Base-by-base conservation (phyloP, 2,329 filamentous ascomycete species). In the Aureobasidium sp. region DNA sequence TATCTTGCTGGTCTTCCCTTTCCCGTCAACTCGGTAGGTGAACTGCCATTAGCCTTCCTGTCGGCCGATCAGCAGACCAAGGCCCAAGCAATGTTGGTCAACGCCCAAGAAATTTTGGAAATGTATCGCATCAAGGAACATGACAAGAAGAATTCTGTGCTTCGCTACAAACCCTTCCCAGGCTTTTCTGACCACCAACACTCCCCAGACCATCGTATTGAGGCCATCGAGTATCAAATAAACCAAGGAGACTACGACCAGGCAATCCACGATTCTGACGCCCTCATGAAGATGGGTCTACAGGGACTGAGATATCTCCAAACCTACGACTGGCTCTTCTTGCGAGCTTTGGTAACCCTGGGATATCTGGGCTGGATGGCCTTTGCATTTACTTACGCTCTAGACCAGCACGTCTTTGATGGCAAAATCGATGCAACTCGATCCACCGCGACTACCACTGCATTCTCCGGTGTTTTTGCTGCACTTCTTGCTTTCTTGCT, bases 291-390 rank as follows among this genome's bases (percentile, higher is more conserved):
- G 63, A 77, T 90, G 56, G 88, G 86, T 1, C 81, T 99, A 1
- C 84, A 91, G 64, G 94, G 94, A 8, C 78, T 99, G 64, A 85
- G 94, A 56, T 99, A 99, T 73, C 82, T 99, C 29, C 94, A 99
- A 75, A 99, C 92, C 0, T 99, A 99, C 70, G 94, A 99, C 77
- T 99, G 94, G 94, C 81, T 99, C 2, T 99, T 99, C 76, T 78
- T 99, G 39, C 84, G 94, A 64, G 88, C 90, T 1, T 81, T 99
- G 55, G 88, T 99, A 64, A 97, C 94, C 1, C 72, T 89, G 14
- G 94, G 94, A 20, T 99, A 97, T 70, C 77, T 97, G 8, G 94
- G 94, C 22, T 99, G 93, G 93, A 95, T 97, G 71, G 88, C 89
- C 1, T 99, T 92, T 74, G 91, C 92, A 1, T 79, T 96, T 56